A percentile compares a stretch with the other conserved stretches of the same genome.
Conservation (phyloP, 768 basidiomycete genomes). For the Mycena floridula region DNA sequence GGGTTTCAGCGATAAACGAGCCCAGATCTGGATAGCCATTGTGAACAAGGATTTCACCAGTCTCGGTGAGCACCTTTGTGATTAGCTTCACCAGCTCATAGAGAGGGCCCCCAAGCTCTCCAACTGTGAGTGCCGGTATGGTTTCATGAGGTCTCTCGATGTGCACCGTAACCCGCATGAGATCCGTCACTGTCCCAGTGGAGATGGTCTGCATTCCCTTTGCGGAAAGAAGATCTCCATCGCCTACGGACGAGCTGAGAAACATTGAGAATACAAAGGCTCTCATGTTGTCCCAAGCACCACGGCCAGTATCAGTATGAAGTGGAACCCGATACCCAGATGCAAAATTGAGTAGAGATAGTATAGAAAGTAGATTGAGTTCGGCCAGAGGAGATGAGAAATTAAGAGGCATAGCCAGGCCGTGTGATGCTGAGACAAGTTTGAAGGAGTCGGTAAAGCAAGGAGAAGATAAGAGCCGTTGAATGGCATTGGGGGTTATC, state of each 20-base stretch:
- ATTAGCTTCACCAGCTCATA: constrained; percentile 71
- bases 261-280: constrained; percentile 69
- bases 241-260: constrained; percentile 53
- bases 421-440: constrained; percentile 58
- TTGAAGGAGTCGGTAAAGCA: constrained; percentile 58
- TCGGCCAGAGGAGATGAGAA: constrained; percentile 71
- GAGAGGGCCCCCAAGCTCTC: constrained; percentile 69
- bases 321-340: constrained; percentile 76
- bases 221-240: constrained; percentile 58
- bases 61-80: constrained; percentile 58
- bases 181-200: constrained; percentile 56
- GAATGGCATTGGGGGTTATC: constrained; percentile 54
- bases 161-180: constrained; percentile 67
- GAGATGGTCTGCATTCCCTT: constrained; percentile 53
- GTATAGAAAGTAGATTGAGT: constrained; percentile 73
- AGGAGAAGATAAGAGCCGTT: constrained; percentile 56
- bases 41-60: constrained; percentile 56
- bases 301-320: constrained; percentile 65
- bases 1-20: constrained; percentile 61
- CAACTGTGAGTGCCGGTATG: constrained; percentile 65
- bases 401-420: constrained; percentile 70
- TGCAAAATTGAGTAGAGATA: constrained; percentile 78
- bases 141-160: constrained; percentile 64
- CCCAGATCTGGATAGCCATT: constrained; percentile 68
- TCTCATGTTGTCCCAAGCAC: constrained; percentile 80